A percentile compares a stretch with the other conserved stretches of the same genome.
phyloP scores from a whole-genome alignment of 2,329 filamentous ascomycete genomes.

The Fusarium decemcellulare region DNA sequence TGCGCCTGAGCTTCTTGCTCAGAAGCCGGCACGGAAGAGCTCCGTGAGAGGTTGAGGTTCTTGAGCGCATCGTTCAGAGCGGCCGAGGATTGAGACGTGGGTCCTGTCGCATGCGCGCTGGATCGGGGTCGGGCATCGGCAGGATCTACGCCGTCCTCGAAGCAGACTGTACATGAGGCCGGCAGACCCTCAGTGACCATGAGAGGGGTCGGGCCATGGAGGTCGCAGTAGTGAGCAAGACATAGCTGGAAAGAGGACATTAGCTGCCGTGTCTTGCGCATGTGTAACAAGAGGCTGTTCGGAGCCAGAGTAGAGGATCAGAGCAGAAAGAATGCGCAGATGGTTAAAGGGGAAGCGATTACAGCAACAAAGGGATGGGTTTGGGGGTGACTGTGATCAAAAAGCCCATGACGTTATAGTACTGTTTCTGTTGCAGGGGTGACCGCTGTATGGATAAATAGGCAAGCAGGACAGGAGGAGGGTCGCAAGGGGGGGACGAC shows the following conservation, averaged over 20 bases:
- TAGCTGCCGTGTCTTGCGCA: slow-evolving; percentile 51
- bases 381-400: slow-evolving; percentile 35
- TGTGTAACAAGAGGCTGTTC: slow-evolving; percentile 33
- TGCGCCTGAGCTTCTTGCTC: slow-evolving; percentile 62
- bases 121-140: slow-evolving; percentile 57
- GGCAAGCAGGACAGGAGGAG: slow-evolving; percentile 17
- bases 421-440: slow-evolving; percentile 34
- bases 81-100: slow-evolving; percentile 52
- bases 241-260: slow-evolving; percentile 69
- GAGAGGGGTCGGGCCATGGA: slow-evolving; percentile 77
- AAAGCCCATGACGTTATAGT: slow-evolving; percentile 42
- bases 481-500: slow-evolving; percentile 31
- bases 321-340: slow-evolving; percentile 11
- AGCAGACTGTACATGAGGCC: slow-evolving; percentile 72
- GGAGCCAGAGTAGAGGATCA: slow-evolving; percentile 16
- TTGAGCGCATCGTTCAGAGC: slow-evolving; percentile 63
- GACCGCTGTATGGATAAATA: slow-evolving; percentile 31
- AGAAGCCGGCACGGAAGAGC: slow-evolving; percentile 59
- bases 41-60: slow-evolving; percentile 62
- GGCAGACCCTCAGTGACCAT: slow-evolving; percentile 79
- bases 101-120: slow-evolving; percentile 53
- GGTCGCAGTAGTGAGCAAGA: slow-evolving; percentile 79
- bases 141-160: slow-evolving; percentile 56
- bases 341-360: slow-evolving; percentile 23
- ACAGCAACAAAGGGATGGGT: slow-evolving; percentile 34